Evolutionary conservation across 2,329 filamentous ascomycete species (phyloP).

Genomic region (Colletotrichum sublineola): DNA sequence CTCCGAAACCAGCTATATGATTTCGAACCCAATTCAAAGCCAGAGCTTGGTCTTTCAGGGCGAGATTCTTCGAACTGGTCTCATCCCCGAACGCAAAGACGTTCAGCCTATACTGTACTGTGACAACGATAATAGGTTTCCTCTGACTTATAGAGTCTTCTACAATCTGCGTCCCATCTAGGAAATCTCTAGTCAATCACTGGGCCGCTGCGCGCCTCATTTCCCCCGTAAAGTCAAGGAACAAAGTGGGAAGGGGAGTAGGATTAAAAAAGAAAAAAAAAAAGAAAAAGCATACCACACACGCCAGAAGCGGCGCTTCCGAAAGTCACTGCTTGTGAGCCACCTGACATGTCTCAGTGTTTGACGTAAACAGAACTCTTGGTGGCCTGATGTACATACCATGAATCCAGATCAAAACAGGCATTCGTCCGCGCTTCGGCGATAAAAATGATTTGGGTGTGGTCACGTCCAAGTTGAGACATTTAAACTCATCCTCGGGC

Average conservation of each 20-base stretch:
- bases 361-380: not conserved
- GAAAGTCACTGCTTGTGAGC: constrained; percentile 60
- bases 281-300: constrained; percentile 51
- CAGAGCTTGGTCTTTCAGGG: constrained; percentile 51
- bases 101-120: constrained; percentile 46
- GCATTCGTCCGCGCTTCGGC: constrained; percentile 43
- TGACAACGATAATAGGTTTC: constrained; percentile 43
- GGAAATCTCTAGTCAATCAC: not conserved
- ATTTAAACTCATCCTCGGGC: constrained; percentile 57
- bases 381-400: constrained; percentile 46
- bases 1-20: constrained; percentile 48
- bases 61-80: constrained; percentile 53
- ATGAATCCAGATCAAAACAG: constrained; percentile 61
- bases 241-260: not conserved
- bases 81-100: constrained; percentile 58
- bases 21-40: constrained; percentile 50
- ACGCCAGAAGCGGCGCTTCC: constrained; percentile 56
- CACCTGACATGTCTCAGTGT: constrained; percentile 46
- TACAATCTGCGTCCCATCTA: constrained; percentile 53
- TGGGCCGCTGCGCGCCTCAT: not conserved
- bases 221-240: not conserved
- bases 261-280: not conserved
- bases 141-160: constrained; percentile 50
- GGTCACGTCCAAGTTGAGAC: constrained; percentile 58
- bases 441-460: constrained; percentile 42